phyloP scores from a whole-genome alignment of 306 rosid species.

The Citrullus mucosospermus region DNA sequence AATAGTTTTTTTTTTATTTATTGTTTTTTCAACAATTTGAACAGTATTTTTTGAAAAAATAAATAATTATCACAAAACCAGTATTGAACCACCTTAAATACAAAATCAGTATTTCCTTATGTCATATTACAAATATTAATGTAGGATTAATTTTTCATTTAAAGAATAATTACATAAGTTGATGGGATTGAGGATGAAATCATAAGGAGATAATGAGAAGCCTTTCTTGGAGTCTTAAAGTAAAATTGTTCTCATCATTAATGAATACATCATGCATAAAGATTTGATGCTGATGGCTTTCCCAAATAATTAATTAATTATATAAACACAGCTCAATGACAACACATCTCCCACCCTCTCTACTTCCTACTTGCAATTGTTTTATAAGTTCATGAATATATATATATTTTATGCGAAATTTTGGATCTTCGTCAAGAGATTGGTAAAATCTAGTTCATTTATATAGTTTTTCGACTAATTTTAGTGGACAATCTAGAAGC shows the following conservation, averaged over 20 bases:
- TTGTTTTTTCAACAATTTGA: too few species aligned
- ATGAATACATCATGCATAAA: background rate
- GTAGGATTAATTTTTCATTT: background rate
- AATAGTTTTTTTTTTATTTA: too few species aligned
- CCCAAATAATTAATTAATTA: background rate
- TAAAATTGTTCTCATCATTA: background rate
- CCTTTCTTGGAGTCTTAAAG: background rate
- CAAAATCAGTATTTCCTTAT: background rate
- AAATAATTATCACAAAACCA: too few species aligned
- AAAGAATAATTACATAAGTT: background rate
- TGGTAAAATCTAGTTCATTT: too few species aligned
- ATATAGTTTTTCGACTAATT: too few species aligned
- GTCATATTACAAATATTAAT: background rate
- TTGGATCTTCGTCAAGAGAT: background rate
- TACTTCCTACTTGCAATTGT: background rate
- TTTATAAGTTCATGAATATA: background rate
- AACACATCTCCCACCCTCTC: background rate
- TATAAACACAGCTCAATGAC: background rate
- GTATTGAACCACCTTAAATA: too few species aligned
- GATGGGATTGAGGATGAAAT: background rate
- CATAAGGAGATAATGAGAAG: background rate
- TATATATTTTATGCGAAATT: background rate
- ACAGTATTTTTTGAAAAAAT: too few species aligned
- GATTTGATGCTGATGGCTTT: constrained; percentile 1
- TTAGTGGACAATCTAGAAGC: too few species aligned